Conservation (phyloP, 495 filamentous ascomycete species). For the Penicillium chermesinum region DNA sequence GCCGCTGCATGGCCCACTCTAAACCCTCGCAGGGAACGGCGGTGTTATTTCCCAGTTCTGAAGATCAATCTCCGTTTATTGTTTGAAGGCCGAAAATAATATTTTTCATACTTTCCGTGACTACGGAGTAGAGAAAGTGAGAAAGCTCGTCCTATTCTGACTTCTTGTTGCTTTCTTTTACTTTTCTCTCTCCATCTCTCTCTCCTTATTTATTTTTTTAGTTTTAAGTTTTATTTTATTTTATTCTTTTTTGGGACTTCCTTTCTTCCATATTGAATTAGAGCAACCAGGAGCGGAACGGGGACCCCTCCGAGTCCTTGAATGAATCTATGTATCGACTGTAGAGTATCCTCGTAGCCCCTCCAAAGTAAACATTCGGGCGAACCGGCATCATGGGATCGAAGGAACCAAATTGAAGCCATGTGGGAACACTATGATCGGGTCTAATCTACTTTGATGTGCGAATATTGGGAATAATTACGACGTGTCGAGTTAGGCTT, state of each 20-base stretch:
- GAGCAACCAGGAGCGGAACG: not conserved
- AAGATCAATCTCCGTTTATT: constrained; percentile 2
- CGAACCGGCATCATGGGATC: constrained; percentile 48
- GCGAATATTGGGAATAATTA: constrained; percentile 17
- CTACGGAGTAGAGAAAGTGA: too few species aligned
- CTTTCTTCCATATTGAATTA: not conserved
- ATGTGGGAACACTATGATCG: constrained; percentile 15
- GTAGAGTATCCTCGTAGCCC: not conserved
- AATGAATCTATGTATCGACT: not conserved
- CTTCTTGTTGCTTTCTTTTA: constrained; percentile 3
- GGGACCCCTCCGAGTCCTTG: too few species aligned
- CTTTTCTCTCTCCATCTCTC: not conserved
- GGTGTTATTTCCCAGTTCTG: constrained; percentile 3
- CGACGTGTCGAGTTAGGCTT: constrained; percentile 24
- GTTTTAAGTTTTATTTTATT: not conserved
- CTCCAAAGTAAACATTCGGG: constrained; percentile 10
- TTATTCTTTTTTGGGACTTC: not conserved
- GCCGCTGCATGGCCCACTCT: constrained; percentile 10
- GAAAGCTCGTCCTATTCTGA: too few species aligned
- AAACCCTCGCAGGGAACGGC: constrained; percentile 12
- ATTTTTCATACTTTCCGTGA: too few species aligned
- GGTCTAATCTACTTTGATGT: constrained; percentile 8
- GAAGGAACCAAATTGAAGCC: constrained; percentile 21
- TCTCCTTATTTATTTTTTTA: not conserved
- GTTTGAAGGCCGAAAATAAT: not conserved